Evolutionary conservation across 345 rosid genomes (phyloP), one percentile per base, ranked within the genome.

Genomic region (Citrus trifoliata): DNA sequence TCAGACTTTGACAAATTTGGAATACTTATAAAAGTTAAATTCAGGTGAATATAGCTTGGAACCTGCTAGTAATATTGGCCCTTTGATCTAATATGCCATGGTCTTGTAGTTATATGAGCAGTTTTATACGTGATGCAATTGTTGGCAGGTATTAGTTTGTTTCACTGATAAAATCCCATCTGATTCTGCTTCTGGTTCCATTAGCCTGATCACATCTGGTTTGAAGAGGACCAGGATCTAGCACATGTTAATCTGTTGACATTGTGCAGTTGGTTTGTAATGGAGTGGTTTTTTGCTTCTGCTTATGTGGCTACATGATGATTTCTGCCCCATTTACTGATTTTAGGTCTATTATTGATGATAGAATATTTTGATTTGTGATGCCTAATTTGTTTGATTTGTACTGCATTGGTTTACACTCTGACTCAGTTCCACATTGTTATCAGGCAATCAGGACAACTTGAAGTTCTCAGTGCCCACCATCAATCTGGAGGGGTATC

Each of bases 401-500:
- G 25, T 61, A 19, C 12, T 7, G 61, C 64, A 55, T 78, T 62
- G 37, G 5, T 51, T 63, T 21, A 37, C 64, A 14, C 64, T 80
- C 67, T 40, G 58, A 77, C 53, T 76, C 75, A 77, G 79, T 75
- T 72, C 79, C 21, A 55, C 46, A 9, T 71, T 73, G 46, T 60
- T 37, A 42, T 71, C 82, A 92, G 99, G 87, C 93, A 91, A 86
- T 62, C 95, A 18, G 97, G 93, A 73, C 87, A 90, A 70, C 98
- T 95, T 80, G 93, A 92, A 85, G 97, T 91, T 83, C 91, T 95
- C 48, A 93, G 99, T 77, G 95, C 98, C 55, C 96, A 93, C 75
- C 99, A 95, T 86, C 98, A 95, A 64, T 95, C 98, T 74, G 99
- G 98, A 88, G 98, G 98, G 95, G 97, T 90, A 89, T 70, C 35